Base-by-base conservation (phyloP, 2,329 filamentous ascomycete genomes). In the Fusarium torreyae region DNA sequence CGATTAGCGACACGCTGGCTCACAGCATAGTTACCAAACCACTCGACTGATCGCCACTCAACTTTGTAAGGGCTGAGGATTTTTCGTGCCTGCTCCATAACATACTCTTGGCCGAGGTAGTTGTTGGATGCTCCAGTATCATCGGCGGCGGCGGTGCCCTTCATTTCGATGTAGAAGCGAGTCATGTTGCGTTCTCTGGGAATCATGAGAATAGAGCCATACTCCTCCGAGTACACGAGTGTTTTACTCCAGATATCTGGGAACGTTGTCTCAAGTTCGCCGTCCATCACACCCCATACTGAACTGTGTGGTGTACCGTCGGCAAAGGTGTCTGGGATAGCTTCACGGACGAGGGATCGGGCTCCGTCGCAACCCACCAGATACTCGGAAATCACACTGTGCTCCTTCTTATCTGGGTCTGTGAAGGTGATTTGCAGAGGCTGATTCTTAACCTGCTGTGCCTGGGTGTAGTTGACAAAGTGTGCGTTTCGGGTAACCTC, bases 171-270 rank as follows among this genome's bases (percentile, higher is more conserved):
- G 71, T 88, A 88, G 67, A 88, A 81, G 36, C 91, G 86, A 0
- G 91, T 93, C 85, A 93, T 88, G 71, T 91, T 91, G 34, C 89
- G 83, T 76, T 93, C 91, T 18, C 91, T 86, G 3, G 91, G 91
- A 51, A 93, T 90, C 75, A 92, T 90, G 18, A 93, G 83, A 36
- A 93, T 88, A 0, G 90, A 91, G 2, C 91, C 91, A 36, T 88
- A 83, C 58, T 87, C 84, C 57, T 92, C 87, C 2, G 88, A 90
- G 67, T 90, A 90, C 10, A 92, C 84, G 0, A 91, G 85, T 0
- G 89, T 89, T 79, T 93, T 93, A 76, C 88, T 91, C 89, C 90
- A 92, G 40, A 93, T 86, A 70, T 93, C 91, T 2, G 91, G 91
- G 69, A 93, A 93, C 74, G 92, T 85, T 5, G 91, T 93, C 38